Evolutionary conservation across 306 rosid species (phyloP).

Genomic region (Astragalus membranaceus): DNA sequence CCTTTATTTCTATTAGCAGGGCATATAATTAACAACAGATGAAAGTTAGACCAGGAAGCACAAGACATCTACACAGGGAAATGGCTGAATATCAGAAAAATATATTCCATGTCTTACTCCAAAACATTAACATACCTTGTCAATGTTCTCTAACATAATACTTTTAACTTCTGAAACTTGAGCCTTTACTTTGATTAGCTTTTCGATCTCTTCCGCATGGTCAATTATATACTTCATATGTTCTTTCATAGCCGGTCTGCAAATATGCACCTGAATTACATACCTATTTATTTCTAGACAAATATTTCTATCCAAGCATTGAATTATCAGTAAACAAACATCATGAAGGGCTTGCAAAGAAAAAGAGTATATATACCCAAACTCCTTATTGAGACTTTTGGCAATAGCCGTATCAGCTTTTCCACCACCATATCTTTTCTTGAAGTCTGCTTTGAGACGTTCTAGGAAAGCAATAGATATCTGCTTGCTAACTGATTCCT

Average conservation of each 20-base stretch:
- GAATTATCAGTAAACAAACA: background rate
- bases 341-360: background rate
- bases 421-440: slow-evolving; percentile 86
- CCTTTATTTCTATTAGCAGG: slow-evolving; percentile 1
- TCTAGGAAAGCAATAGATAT: slow-evolving; percentile 86
- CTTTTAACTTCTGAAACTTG: slow-evolving; percentile 90
- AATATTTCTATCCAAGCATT: background rate
- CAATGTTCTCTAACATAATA: slow-evolving; percentile 82
- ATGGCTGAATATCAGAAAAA: background rate
- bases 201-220: slow-evolving; percentile 85
- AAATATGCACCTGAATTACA: slow-evolving; percentile 21
- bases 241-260: slow-evolving; percentile 83
- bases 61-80: background rate
- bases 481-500: slow-evolving; percentile 80
- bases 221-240: slow-evolving; percentile 90
- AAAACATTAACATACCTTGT: slow-evolving; percentile 28
- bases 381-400: slow-evolving; percentile 92
- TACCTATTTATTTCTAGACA: background rate
- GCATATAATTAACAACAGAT: background rate
- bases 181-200: slow-evolving; percentile 85
- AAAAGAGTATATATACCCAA: slow-evolving; percentile 50
- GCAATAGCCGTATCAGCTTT: slow-evolving; percentile 80
- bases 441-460: slow-evolving; percentile 77
- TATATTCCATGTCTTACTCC: background rate
- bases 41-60: background rate